phyloP scores from a whole-genome alignment of 257 asterid genomes.

The Datura wrightii region DNA sequence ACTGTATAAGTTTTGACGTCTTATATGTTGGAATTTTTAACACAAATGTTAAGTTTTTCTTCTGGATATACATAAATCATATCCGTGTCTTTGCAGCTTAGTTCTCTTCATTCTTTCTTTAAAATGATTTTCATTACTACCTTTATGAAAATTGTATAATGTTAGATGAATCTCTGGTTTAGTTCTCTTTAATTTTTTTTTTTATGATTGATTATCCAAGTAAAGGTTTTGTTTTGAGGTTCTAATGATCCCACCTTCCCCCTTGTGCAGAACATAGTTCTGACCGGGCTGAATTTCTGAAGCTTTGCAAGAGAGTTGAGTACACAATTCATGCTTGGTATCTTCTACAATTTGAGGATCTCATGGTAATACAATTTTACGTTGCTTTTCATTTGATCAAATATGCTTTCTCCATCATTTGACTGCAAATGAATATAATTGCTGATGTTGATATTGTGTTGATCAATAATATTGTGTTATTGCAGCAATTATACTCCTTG shows the following conservation, averaged over 20 bases:
- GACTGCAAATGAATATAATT: background rate
- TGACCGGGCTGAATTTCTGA: constrained; percentile 90
- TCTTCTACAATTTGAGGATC: constrained; percentile 95
- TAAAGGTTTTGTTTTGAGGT: background rate
- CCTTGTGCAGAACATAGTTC: constrained; percentile 70
- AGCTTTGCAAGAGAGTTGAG: constrained; percentile 96
- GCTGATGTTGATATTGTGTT: constrained; percentile 11
- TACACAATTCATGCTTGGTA: constrained; percentile 98
- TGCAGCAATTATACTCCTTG: constrained; percentile 95
- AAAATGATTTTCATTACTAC: background rate
- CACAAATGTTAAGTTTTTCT: background rate
- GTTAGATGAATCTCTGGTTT: background rate
- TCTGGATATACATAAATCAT: background rate
- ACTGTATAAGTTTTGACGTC: background rate
- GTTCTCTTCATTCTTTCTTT: background rate
- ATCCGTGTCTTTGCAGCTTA: background rate
- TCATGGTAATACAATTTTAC: constrained; percentile 62
- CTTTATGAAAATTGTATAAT: background rate
- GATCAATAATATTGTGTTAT: constrained; percentile 33
- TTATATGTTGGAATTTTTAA: background rate
- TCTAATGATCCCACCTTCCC: constrained; percentile 29
- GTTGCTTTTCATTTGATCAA: constrained; percentile 23
- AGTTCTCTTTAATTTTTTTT: background rate
- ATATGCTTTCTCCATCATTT: constrained; percentile 19
- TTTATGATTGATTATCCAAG: constrained; percentile 8